Conservation (phyloP, 2,329 filamentous ascomycete genomes). For the Lecanicillium sp. region DNA sequence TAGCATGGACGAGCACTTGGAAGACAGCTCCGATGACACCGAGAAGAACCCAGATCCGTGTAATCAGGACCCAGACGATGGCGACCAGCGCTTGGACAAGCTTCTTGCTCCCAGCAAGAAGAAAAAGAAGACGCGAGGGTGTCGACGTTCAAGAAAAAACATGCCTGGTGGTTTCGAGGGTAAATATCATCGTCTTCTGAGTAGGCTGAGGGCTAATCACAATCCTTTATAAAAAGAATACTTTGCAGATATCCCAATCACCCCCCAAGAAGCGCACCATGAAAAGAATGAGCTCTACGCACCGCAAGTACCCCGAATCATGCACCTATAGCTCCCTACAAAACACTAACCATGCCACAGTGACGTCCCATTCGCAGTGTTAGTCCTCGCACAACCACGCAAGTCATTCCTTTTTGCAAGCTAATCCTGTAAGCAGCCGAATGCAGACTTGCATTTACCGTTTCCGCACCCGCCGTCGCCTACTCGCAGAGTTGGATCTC, state of each 20-base stretch:
- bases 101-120: slow-evolving; percentile 5
- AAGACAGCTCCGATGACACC: too few relatives aligned
- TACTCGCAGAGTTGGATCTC: slow-evolving; percentile 52
- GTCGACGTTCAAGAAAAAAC: background rate
- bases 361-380: background rate
- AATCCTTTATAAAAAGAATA: slow-evolving; percentile 38
- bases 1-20: too few relatives aligned
- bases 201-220: too few relatives aligned
- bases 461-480: slow-evolving; percentile 68
- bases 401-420: background rate
- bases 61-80: too few relatives aligned
- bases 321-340: background rate
- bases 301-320: slow-evolving; percentile 34
- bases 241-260: slow-evolving; percentile 73
- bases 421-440: slow-evolving; percentile 41
- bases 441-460: slow-evolving; percentile 81
- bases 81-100: too few relatives aligned
- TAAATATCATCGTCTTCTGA: background rate
- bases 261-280: slow-evolving; percentile 56
- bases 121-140: slow-evolving; percentile 3
- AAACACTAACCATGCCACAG: background rate
- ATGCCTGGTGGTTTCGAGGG: background rate
- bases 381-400: background rate
- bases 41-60: too few relatives aligned
- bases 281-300: slow-evolving; percentile 62